Evolutionary conservation across 2,329 filamentous ascomycete genomes (phyloP).

Genomic region (Pestalotiopsis sp.): DNA sequence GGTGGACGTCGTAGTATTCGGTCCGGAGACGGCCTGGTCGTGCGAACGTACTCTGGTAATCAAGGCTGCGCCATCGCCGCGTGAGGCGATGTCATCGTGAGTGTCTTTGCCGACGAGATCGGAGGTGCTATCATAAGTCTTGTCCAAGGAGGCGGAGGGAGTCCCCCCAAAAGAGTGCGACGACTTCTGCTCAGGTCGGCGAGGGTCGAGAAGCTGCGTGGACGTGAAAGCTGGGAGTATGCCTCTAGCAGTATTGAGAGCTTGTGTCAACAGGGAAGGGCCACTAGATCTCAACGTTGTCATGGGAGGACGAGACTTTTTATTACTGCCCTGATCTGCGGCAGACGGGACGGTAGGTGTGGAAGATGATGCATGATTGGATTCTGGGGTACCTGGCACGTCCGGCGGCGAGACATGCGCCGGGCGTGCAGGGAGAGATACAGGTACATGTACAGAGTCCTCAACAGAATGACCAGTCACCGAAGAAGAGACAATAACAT

Average conservation of each 20-base stretch:
- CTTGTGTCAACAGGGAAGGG: constrained; percentile 59
- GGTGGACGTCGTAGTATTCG: constrained; percentile 21
- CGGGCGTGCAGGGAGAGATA: constrained; percentile 15
- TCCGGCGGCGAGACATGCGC: constrained; percentile 12
- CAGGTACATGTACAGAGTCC: constrained; percentile 14
- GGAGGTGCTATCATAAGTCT: constrained; percentile 21
- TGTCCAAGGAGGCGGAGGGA: constrained; percentile 22
- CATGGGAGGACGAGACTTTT: constrained; percentile 48
- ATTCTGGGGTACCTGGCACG: constrained; percentile 15
- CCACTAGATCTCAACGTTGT: constrained; percentile 47
- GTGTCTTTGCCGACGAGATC: constrained; percentile 22
- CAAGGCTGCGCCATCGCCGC: constrained; percentile 38
- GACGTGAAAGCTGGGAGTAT: constrained; percentile 34
- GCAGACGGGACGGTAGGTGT: constrained; percentile 18
- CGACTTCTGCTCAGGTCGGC: constrained; percentile 25
- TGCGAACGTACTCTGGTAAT: constrained; percentile 36
- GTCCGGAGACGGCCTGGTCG: constrained; percentile 18
- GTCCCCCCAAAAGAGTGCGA: constrained; percentile 21
- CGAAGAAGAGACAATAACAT: constrained; percentile 27
- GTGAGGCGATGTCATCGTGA: constrained; percentile 37
- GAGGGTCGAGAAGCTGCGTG: constrained; percentile 27
- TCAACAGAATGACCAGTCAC: constrained; percentile 25
- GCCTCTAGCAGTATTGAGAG: constrained; percentile 60
- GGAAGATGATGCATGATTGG: constrained; percentile 11
- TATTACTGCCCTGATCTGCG: constrained; percentile 42